These are phyloP conservation scores for Takakia lepidozioides DNA, from an alignment of 225 moss, liverwort and hornwort genomes.

Conservation along the genomic window DNA sequence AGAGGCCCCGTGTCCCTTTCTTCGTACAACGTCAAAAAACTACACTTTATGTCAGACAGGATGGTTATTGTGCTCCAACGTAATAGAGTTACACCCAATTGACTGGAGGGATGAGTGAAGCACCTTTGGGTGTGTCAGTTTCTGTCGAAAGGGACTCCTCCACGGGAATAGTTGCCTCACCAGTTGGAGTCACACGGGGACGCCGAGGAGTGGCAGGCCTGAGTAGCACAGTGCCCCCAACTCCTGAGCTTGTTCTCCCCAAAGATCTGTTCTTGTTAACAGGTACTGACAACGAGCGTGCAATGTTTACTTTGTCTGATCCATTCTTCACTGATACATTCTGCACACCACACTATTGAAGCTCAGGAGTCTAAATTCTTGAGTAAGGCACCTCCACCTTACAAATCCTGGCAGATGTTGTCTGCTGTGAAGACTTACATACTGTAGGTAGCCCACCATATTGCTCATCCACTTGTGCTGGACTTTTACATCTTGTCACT, in stretches of 20 bases:
- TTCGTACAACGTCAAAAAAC: no score
- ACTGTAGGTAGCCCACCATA: no score
- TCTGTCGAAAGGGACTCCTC: slow-evolving; percentile 7
- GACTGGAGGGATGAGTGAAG: no score
- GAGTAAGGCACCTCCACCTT: slow-evolving; percentile 1
- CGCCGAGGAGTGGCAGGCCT: slow-evolving; percentile 24
- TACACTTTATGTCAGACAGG: no score
- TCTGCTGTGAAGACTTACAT: no score
- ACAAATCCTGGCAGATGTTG: background rate
- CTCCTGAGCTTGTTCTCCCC: slow-evolving; percentile 22
- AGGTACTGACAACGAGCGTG: slow-evolving; percentile 25
- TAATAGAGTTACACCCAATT: no score
- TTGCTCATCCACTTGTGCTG: no score
- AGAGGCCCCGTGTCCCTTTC: no score
- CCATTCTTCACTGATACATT: no score
- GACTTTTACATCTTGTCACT: no score
- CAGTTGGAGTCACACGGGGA: slow-evolving; percentile 11
- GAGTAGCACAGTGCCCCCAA: slow-evolving; percentile 41
- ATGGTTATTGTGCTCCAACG: no score
- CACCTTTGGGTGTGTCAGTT: slow-evolving; percentile 40
- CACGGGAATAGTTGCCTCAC: slow-evolving; percentile 15
- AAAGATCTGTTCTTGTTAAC: slow-evolving; percentile 34
- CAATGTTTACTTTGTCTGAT: background rate
- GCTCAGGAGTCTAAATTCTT: background rate
- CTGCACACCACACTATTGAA: background rate